These are phyloP conservation scores for Magnolia officinalis DNA, from an alignment of 164 flowering plant genomes.

Conservation along the genomic window DNA sequence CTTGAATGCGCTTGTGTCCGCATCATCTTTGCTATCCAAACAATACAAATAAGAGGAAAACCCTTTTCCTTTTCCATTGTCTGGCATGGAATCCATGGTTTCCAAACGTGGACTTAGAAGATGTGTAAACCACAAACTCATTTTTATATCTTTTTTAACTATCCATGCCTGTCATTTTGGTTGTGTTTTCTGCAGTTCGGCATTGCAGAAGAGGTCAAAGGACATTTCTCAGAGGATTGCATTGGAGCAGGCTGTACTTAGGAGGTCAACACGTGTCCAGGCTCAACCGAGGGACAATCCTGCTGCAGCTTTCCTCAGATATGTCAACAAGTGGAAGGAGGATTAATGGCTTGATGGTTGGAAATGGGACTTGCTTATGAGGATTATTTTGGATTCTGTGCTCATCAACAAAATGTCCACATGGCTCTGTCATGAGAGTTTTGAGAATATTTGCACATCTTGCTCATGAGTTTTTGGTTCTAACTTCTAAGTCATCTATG, in stretches of 20 bases:
- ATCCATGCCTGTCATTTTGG: neutral
- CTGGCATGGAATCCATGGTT: too few species aligned
- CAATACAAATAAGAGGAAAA: too few species aligned
- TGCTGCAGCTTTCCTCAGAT: constrained; percentile 60
- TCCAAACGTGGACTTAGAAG: too few species aligned
- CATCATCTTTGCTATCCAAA: too few species aligned
- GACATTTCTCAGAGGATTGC: constrained; percentile 39
- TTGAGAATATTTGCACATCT: neutral
- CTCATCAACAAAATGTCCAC: neutral
- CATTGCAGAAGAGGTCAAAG: constrained; percentile 59
- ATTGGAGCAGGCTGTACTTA: constrained; percentile 62
- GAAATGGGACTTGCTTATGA: neutral
- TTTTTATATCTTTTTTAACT: neutral
- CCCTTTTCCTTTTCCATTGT: too few species aligned
- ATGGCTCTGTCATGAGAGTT: constrained; percentile 1
- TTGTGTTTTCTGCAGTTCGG: constrained; percentile 38
- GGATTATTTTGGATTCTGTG: neutral
- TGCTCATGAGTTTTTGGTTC: neutral
- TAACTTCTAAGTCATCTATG: neutral
- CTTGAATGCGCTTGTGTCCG: too few species aligned
- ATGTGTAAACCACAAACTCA: neutral
- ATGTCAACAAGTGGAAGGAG: constrained; percentile 87
- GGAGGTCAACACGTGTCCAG: constrained; percentile 83
- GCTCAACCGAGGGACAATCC: constrained; percentile 71
- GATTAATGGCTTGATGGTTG: constrained; percentile 18